Evolutionary conservation across 116 monocot species (phyloP).

Genomic region (Dioscorea cayenensis): DNA sequence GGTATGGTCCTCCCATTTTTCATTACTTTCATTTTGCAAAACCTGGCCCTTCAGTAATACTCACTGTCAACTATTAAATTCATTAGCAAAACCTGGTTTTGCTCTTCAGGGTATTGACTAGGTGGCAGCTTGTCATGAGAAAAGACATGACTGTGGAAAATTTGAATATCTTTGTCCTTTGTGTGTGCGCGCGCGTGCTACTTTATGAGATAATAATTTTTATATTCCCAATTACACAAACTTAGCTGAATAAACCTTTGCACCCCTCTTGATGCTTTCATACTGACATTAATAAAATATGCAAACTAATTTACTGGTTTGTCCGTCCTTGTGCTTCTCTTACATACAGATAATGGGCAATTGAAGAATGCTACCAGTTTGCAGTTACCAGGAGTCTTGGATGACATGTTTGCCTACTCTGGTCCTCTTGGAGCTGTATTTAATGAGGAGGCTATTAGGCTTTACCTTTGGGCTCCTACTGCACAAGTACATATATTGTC

Average conservation of each 20-base stretch:
- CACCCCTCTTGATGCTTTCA: background rate
- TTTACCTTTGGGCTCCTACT: slow-evolving; percentile 90
- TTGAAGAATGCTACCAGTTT: slow-evolving; percentile 55
- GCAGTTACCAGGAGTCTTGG: slow-evolving; percentile 84
- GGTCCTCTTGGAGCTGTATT: slow-evolving; percentile 81
- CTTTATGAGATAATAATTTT: too few species aligned
- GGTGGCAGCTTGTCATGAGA: too few species aligned
- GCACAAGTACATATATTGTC: slow-evolving; percentile 45
- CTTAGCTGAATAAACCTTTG: background rate
- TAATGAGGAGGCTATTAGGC: slow-evolving; percentile 29
- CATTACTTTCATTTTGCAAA: too few species aligned
- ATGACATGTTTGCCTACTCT: slow-evolving; percentile 72
- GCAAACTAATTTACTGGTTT: background rate
- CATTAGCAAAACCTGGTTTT: too few species aligned
- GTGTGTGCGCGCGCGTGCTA: too few species aligned
- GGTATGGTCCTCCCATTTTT: too few species aligned
- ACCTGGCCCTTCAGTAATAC: too few species aligned
- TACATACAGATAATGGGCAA: slow-evolving; percentile 35
- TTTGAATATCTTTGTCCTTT: too few species aligned
- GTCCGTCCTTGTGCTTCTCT: background rate
- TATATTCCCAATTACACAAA: too few species aligned
- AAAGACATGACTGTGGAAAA: too few species aligned
- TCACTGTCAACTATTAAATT: too few species aligned
- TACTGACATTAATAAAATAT: background rate
- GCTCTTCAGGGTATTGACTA: too few species aligned